Evolutionary conservation across 2,329 filamentous ascomycete genomes (phyloP), one percentile per base, ranked within the genome.

Genomic region (Phoma sp.): DNA sequence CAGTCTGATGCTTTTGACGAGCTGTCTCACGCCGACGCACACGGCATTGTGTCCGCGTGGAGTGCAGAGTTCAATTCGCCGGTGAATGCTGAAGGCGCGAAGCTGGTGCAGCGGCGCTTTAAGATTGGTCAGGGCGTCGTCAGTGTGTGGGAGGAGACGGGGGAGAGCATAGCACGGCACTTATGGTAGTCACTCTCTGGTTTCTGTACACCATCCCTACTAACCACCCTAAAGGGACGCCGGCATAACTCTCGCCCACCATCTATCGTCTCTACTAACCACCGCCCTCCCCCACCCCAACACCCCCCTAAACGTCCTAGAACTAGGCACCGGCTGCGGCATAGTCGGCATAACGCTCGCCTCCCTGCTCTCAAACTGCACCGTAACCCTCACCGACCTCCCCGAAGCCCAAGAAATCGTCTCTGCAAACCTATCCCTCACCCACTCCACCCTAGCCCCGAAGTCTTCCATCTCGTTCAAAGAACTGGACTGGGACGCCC

Each of bases 91-190:
- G 76, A 79, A 36, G 79, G 81, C 1, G 78, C 80, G 12, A 82
- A 80, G 60, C 73, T 84, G 13, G 80, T 88, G 1, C 81, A 87
- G 63, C 77, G 87, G 58, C 78, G 82, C 13, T 80, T 88, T 53
- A 64, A 66, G 12, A 73, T 82, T 7, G 64, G 75, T 75, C 6
- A 67, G 68, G 5, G 63, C 87, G 9, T 72, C 29, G 12, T 31
- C 29, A 5, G 73, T 31, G 82, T 90, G 39, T 87, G 84, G 78
- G 88, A 91, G 69, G 88, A 90, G 65, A 88, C 86, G 0, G 87
- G 88, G 4, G 88, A 91, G 66, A 89, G 86, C 69, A 90, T 91
- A 65, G 88, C 88, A 6, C 79, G 87, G 37, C 88, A 91, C 75
- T 80, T 90, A 43, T 91, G 88, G 88, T 88, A 78, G 69, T 38